Evolutionary conservation across 352 stramenopile species (phyloP).

Genomic region (Globisporangium viniferum): DNA sequence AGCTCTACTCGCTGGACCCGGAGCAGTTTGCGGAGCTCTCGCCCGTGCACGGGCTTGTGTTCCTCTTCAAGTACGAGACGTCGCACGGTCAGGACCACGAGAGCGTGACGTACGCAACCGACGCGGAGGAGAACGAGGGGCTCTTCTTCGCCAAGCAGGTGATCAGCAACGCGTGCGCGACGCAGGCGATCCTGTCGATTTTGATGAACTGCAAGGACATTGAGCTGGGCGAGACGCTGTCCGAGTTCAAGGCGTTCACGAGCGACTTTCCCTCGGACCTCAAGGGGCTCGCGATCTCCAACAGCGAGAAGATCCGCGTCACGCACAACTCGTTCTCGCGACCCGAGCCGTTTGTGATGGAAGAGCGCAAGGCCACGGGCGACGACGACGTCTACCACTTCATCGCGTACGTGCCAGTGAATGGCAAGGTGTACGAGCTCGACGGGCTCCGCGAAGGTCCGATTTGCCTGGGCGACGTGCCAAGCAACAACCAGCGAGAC

Average conservation of each 20-base stretch:
- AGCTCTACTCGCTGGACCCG: conserved; percentile 93
- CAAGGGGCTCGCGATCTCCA: conserved; percentile 84
- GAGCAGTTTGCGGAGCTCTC: conserved; percentile 65
- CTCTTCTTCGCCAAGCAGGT: conserved; percentile 97
- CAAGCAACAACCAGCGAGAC: conserved; percentile 24
- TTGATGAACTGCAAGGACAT: conserved; percentile 89
- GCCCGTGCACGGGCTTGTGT: conserved; percentile 92
- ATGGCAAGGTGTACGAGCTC: conserved; percentile 93
- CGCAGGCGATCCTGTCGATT: conserved; percentile 95
- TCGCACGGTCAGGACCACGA: conserved; percentile 38
- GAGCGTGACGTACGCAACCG: conserved; percentile 17
- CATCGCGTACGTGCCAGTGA: conserved; percentile 92
- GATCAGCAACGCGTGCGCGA: conserved; percentile 96
- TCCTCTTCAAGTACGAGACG: conserved; percentile 94
- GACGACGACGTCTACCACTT: conserved; percentile 97
- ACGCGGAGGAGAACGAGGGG: conserved; percentile 33
- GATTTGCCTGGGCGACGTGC: conserved; percentile 78
- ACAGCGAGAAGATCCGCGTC: conserved; percentile 81
- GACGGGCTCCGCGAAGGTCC: conserved; percentile 92
- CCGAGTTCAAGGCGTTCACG: conserved; percentile 82
- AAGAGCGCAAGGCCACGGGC: conserved; percentile 65
- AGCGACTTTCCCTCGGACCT: conserved; percentile 72
- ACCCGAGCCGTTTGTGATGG: conserved; percentile 77
- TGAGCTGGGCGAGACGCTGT: conserved; percentile 57
- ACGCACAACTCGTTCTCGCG: conserved; percentile 84